Evolutionary conservation across 441 rosid genomes (phyloP), one percentile per base, ranked within the genome.

Genomic region (Arabidopsis hybrid): DNA sequence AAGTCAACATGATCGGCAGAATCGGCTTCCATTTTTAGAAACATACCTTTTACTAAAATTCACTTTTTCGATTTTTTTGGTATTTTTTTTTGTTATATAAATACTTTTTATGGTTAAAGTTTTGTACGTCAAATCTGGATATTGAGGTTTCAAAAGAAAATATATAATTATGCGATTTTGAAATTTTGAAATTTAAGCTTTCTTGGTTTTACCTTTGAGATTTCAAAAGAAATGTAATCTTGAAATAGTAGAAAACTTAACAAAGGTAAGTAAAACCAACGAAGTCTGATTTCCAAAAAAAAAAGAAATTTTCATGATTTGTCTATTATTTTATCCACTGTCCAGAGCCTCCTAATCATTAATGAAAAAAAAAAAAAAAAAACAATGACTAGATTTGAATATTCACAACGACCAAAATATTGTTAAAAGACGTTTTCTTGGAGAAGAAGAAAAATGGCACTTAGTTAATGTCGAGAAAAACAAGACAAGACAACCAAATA

Each of bases 381-480:
- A 21, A 21, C 26, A 21, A 21, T 2, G 26, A 21, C 26, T 21
- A 21, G 26, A 21, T 21, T 21, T 21, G n/a, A 13, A 34, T 57
- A 57, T 57, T 57, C 35, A 55, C 72, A 56, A 26, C 6, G 26
- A 66, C 8, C 42, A 55, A 21, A 36, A 4, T 14, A 32, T 16
- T 18, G 29, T 46, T 35, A 0, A 46, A 47, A 69, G 16, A 47
- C 8, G 6, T 60, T 59, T 59, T 47, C 66, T 59, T 70, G 40
- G 60, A 10, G 18, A 5, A 21, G 35, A 69, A 60, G 59, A 10
- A 71, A 60, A 5, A 49, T 17, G 61, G 32, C 45, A 60, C 51
- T 39, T 11, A 13, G 21, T 40, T 7, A 29, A 38, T 38, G 60
- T 38, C 29, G 8, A 46, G 6, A 3, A 21, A 17, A 59, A 14